Base-by-base conservation (phyloP, 1,139 yeast species). In the Cylindricascospora bacillispora region DNA sequence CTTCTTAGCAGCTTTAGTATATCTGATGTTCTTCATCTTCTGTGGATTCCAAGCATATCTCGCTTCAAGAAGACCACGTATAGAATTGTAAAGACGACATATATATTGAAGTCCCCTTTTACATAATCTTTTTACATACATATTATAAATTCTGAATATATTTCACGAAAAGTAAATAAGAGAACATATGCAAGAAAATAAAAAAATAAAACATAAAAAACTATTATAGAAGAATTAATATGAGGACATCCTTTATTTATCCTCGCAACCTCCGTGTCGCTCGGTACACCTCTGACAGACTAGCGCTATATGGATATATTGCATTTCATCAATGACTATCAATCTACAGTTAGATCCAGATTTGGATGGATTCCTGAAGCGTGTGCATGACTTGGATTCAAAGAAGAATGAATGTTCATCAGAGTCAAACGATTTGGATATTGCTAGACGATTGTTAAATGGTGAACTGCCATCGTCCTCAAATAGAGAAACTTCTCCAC, bases 1-100 rank as follows among this genome's bases (percentile, higher is more conserved):
- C 13, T 80, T 79, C 56, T 77, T 86, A 27, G 95, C 97, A 15
- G 95, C 86, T 5, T 56, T 79, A 38, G 89, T 89, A 9, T 89
- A 89, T 54, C 59, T 75, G 35, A 67, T 64, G 26, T 83, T 85
- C 64, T 77, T 86, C 49, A 63, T 74, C 18, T 86, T 85, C 61
- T 89, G 97, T 57, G 95, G 95, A 3, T 73, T 73, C 45, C 95
- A 89, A 56, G 73, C 83, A 25, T 54, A 52, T 34, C 27, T 54
- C 23, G 37, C 46, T 29, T 42, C 44, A 22, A 51, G 43, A 34
- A 45, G 44, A 31, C 47, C 47, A 23, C 42, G 54, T 16, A 45
- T 52, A 20, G 55, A 49, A 31, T 30, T 52, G 25, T 50, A 35
- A 35, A 13, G 13, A 23, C 20, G 16, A 25, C 12, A 17, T 17